A percentile compares a stretch with the other conserved stretches of the same genome.
phyloP scores from a whole-genome alignment of 768 basidiomycete genomes.

The Lactarius indigo region DNA sequence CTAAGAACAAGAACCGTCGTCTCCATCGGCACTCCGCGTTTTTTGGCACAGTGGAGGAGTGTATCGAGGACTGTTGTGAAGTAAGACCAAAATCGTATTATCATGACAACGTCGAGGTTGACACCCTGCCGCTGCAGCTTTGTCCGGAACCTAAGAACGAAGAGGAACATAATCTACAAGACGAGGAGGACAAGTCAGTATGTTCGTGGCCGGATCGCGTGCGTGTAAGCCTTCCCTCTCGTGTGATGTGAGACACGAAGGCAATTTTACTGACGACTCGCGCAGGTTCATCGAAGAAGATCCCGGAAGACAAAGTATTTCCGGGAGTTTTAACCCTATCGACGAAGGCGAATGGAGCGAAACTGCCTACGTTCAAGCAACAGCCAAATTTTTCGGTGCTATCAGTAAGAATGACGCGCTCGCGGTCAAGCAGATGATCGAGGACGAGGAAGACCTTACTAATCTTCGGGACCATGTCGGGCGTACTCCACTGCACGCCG shows the following conservation, averaged over 20 bases:
- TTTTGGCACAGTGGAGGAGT: conserved; percentile 56
- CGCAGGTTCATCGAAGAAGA: conserved; percentile 56
- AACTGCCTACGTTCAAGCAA: conserved; percentile 54
- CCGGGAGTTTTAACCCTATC: conserved; percentile 64
- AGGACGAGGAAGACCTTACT: conserved; percentile 41
- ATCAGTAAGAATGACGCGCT: conserved; percentile 45
- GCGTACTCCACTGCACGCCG: conserved; percentile 56
- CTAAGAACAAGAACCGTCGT: conserved; percentile 55
- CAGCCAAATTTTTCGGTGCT: conserved; percentile 54
- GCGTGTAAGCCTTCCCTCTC: background rate
- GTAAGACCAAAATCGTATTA: conserved; percentile 30
- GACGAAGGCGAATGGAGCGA: conserved; percentile 65
- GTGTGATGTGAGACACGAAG: background rate
- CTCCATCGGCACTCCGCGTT: conserved; percentile 64
- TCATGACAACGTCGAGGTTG: background rate
- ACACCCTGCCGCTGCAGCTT: conserved; percentile 33
- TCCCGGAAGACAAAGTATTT: conserved; percentile 57
- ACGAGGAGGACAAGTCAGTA: conserved; percentile 51
- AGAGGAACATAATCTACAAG: conserved; percentile 51
- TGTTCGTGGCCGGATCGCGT: conserved; percentile 38
- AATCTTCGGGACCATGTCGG: conserved; percentile 60
- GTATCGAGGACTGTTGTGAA: conserved; percentile 61
- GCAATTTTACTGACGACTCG: background rate
- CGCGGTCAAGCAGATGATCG: conserved; percentile 39
- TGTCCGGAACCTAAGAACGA: conserved; percentile 54